Percentiles rank a stretch among this genome's conserved stretches.
These are phyloP conservation scores for Diutina catenulata DNA, from an alignment of 1,139 yeast genomes.

Conservation along the genomic window DNA sequence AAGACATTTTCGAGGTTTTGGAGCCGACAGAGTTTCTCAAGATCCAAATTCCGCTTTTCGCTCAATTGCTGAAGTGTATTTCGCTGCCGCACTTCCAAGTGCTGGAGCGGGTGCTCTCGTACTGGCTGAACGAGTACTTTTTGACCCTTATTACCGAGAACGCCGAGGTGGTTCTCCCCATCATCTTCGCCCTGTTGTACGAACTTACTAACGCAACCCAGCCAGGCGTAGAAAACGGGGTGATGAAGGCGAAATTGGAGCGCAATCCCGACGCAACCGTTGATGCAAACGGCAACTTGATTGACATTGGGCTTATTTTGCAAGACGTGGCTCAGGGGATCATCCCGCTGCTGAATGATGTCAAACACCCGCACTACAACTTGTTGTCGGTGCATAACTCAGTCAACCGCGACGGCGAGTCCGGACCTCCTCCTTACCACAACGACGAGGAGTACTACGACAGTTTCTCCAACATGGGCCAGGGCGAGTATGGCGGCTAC, in stretches of 20 bases:
- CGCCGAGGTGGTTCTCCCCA: constrained; percentile 87
- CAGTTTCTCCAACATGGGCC: constrained; percentile 28
- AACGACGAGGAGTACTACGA: constrained; percentile 37
- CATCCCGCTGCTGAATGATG: neutral
- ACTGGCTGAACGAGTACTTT: constrained; percentile 93
- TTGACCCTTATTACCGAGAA: constrained; percentile 80
- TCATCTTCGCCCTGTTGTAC: constrained; percentile 80
- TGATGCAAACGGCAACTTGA: constrained; percentile 37
- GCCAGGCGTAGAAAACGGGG: constrained; percentile 38
- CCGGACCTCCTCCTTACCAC: constrained; percentile 11
- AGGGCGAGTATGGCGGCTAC: constrained; percentile 17
- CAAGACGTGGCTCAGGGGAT: constrained; percentile 10
- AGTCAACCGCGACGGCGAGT: constrained; percentile 10
- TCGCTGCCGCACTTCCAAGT: constrained; percentile 96
- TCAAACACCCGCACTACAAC: constrained; percentile 1
- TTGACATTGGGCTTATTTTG: constrained; percentile 27
- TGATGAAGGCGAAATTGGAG: constrained; percentile 29
- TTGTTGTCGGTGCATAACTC: constrained; percentile 1
- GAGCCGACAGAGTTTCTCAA: constrained; percentile 88
- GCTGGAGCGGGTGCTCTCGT: constrained; percentile 86
- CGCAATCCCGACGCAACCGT: constrained; percentile 31
- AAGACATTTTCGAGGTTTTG: constrained; percentile 92
- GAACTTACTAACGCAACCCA: constrained; percentile 56
- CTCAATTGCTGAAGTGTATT: constrained; percentile 88
- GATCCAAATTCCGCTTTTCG: constrained; percentile 87